Base-by-base conservation (phyloP, 306 rosid genomes). In the Sechiopsis laciniata region DNA sequence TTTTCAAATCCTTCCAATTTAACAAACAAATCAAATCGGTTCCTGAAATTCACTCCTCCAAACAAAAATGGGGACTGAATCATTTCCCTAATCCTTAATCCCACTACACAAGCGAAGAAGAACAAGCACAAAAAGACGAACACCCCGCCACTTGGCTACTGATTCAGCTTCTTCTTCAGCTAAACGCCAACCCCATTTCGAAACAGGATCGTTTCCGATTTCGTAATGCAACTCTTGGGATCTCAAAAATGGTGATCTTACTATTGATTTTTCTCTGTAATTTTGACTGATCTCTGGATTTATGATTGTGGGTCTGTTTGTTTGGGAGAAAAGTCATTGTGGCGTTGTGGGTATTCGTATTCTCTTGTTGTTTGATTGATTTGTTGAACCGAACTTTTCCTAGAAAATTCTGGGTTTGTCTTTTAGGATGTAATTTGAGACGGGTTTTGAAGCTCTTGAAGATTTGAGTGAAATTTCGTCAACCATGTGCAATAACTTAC, bases 391-490 rank as follows among this genome's bases (percentile, higher is more conserved):
- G 17, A 42, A 19, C 4, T 55, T 55, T 70, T 35, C 75, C 64
- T 11, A 55, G 64, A 72, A 55, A 72, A 55, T 72, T 69, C 42
- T 64, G 71, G 52, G 71, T 64, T 64, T 69, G 57, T 50, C 15
- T 22, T 13, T 40, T 12, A 24, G 20, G 57, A 8, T 69, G 37
- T 22, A 7, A 4, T 24, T 70, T 1, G n/a, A 70, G 8, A 70
- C 52, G 60, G 56, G 40, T 70, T 52, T 70, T 29, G 9, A 26
- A 26, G 29, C 29, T 26, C 29, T 26, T 26, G 29, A 70, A 70
- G 16, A 8, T 70, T 70, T 52, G 20, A 73, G 35, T 37, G 76
- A 35, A 5, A 10, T 72, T 71, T 53, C 50, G 51, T 71, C 62
- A 51, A 53, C 0, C 16, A 2, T 53, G 14, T 71, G 32, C 6